phyloP scores from a whole-genome alignment of 2,329 filamentous ascomycete genomes.

The Verticillium klebahnii region DNA sequence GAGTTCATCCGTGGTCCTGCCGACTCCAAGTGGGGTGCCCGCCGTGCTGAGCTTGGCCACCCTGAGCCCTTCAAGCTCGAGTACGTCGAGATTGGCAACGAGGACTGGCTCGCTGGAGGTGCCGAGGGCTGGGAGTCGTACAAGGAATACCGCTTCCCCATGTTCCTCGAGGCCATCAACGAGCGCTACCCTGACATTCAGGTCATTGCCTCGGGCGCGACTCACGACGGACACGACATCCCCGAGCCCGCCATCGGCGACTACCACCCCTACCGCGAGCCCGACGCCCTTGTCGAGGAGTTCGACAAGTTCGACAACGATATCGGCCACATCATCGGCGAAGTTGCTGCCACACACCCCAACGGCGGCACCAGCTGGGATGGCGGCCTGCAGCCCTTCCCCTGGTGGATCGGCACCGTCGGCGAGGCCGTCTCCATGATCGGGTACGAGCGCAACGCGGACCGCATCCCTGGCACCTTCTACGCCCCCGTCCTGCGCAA shows the following conservation, averaged over 20 bases:
- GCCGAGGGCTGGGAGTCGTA: constrained; percentile 41
- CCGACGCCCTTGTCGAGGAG: constrained; percentile 42
- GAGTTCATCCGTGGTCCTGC: constrained; percentile 56
- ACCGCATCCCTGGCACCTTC: constrained; percentile 49
- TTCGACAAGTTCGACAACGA: constrained; percentile 52
- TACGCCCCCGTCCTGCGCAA: constrained; percentile 47
- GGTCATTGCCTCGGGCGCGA: constrained; percentile 46
- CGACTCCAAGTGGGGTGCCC: constrained; percentile 50
- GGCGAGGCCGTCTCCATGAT: constrained; percentile 62
- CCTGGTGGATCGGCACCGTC: constrained; percentile 57
- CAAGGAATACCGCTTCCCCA: constrained; percentile 51
- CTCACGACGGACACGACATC: constrained; percentile 36
- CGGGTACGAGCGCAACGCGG: constrained; percentile 60
- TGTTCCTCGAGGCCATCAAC: constrained; percentile 56
- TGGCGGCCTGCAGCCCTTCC: constrained; percentile 40
- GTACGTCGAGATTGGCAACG: constrained; percentile 64
- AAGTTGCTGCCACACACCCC: constrained; percentile 46
- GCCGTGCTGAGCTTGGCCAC: constrained; percentile 55
- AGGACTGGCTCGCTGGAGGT: constrained; percentile 56
- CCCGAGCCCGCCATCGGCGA: constrained; percentile 39
- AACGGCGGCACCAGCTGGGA: constrained; percentile 46
- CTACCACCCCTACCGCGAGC: constrained; percentile 48
- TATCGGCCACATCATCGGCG: constrained; percentile 35
- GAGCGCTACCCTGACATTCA: constrained; percentile 52
- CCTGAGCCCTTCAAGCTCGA: constrained; percentile 55